Conservation (phyloP, 106 monocot genomes). For the Apostasia ramifera region DNA sequence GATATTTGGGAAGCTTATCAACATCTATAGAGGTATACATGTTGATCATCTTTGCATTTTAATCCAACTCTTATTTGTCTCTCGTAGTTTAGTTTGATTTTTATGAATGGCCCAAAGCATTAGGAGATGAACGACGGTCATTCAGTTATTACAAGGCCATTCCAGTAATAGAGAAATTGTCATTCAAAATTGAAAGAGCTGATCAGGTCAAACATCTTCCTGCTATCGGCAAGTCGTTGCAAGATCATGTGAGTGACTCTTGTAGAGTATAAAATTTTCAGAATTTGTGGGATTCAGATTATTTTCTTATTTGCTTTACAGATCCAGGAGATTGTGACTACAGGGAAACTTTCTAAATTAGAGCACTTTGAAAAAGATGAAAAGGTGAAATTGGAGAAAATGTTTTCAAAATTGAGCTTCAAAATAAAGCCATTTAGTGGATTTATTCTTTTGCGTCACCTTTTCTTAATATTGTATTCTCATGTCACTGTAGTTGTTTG, state of each 20-base stretch:
- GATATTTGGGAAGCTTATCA: constrained; percentile 85
- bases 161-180: constrained; percentile 85
- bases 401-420: too few relatives aligned
- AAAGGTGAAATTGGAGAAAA: constrained; percentile 36
- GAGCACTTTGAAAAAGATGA: constrained; percentile 96
- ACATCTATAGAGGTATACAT: constrained; percentile 78
- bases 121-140: constrained; percentile 93
- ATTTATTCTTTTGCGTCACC: neutral
- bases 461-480: neutral
- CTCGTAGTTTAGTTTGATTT: constrained; percentile 8
- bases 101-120: constrained; percentile 29
- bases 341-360: constrained; percentile 85
- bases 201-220: constrained; percentile 93
- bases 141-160: constrained; percentile 99
- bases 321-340: constrained; percentile 88
- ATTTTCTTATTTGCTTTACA: constrained; percentile 22
- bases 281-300: neutral
- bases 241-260: constrained; percentile 73
- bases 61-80: neutral
- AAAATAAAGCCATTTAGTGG: too few relatives aligned
- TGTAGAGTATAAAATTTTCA: neutral
- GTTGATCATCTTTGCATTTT: neutral
- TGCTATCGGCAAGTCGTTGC: constrained; percentile 82
- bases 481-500: too few relatives aligned
- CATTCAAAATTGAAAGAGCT: constrained; percentile 72